Conservation (phyloP, 148 eudicot genomes). For the Nepenthes mirabilis region DNA sequence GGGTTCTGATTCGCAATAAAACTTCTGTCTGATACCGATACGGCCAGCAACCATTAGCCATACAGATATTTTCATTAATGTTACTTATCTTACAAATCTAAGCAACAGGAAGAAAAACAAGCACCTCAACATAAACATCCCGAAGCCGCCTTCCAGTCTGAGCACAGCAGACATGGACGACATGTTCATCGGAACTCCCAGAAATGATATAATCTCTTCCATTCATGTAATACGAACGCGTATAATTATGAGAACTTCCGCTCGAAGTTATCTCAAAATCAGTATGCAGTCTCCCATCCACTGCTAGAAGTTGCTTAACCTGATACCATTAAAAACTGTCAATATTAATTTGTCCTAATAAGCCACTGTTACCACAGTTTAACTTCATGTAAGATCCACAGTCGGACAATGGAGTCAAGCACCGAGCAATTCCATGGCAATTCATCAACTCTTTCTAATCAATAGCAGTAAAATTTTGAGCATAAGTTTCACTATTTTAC, state of each 20-base stretch:
- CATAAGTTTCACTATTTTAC: too few species aligned
- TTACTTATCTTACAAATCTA: background rate
- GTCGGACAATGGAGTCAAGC: too few species aligned
- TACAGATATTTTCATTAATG: too few species aligned
- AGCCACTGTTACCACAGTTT: background rate
- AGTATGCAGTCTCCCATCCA: conserved; percentile 78
- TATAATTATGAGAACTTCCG: conserved; percentile 86
- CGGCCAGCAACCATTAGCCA: too few species aligned
- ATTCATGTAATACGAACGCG: conserved; percentile 90
- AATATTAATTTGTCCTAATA: background rate
- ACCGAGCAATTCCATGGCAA: too few species aligned
- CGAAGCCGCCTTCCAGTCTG: conserved; percentile 86
- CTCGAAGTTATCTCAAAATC: conserved; percentile 65
- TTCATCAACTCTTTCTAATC: too few species aligned
- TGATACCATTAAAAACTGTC: conserved; percentile 15
- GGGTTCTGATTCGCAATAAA: too few species aligned
- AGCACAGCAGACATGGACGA: conserved; percentile 85
- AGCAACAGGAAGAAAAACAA: background rate
- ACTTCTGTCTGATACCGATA: too few species aligned
- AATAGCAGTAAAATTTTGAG: too few species aligned
- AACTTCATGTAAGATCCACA: background rate
- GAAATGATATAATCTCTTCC: conserved; percentile 76
- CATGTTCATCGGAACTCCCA: conserved; percentile 91
- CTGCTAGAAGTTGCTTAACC: conserved; percentile 92
- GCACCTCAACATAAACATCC: conserved; percentile 66